Evolutionary conservation across 176 grass and related monocot genomes (phyloP).

Genomic region (bread wheat (Triticum aestivum)): IWGSC_CS_RefSeq_v2.1 NC_057805.1:505346049-505346548

Average conservation of each 20-base stretch:
- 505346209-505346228: no score
- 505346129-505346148: no score
- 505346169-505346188: neutral
- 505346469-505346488: conserved; percentile 86
- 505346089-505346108: no score
- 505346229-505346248: neutral
- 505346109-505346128: no score
- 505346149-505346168: neutral
- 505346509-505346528: conserved; percentile 70
- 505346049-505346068: no score
- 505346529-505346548: conserved; percentile 98
- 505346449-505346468: conserved; percentile 96
- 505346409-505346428: conserved; percentile 88
- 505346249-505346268: neutral
- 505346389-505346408: conserved; percentile 89
- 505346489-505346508: conserved; percentile 90
- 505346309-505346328: neutral
- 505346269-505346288: neutral
- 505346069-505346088: no score
- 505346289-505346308: neutral
- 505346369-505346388: conserved; percentile 85
- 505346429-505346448: conserved; percentile 94
- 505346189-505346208: neutral
- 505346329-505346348: neutral
- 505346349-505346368: conserved; percentile 84